Base-by-base conservation (phyloP, 371 early-diverging fungal species). In the Vittaforma corneae region DNA sequence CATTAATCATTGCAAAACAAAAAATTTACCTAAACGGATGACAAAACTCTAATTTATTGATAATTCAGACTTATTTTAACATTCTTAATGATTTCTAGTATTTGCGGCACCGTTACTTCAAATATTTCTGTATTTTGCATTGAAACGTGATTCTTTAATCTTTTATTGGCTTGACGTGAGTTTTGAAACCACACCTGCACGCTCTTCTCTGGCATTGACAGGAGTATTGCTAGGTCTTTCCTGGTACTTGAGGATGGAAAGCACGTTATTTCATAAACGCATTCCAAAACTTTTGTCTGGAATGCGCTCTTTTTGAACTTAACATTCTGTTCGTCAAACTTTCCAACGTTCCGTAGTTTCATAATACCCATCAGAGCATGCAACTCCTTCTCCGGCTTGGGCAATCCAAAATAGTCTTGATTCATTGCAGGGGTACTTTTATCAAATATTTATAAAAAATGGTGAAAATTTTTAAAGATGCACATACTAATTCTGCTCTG, bases 151-250 rank as follows among this genome's bases (percentile, higher is more conserved):
- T 40, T 18, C 18, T 40, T 40, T 11, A 11, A 40, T 26, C 20
- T 48, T 50, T 30, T 55, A 6, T 22, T 48, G 2, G 56, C 59
- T 50, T 65, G 65, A 11, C 65, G 2, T 24, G 35, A 47, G 50
- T 74, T 74, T 40, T 74, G 75, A 58, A 74, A 74, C 75, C 75
- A 74, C 16, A 74, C 65, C 65, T 74, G 73, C 5, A 74, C 60
- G 18, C 61, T 42, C 29, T 59, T 63, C 22, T 59, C 16, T 22
- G 63, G 68, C 26, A 74, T 62, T 18, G 56, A 55, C 26, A 74
- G 42, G 56, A 74, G 29, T 11, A 74, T 30, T 29, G 63, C 35
- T 9, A 74, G 48, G 46, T 74, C 71, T 3, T 48, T 50, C 40
- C 68, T 56, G 9, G 75, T 71, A 24, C 40, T 28, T 3, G 62